These are phyloP conservation scores for Aquilaria sinensis DNA, from an alignment of 345 rosid species.

Conservation along the genomic window DNA sequence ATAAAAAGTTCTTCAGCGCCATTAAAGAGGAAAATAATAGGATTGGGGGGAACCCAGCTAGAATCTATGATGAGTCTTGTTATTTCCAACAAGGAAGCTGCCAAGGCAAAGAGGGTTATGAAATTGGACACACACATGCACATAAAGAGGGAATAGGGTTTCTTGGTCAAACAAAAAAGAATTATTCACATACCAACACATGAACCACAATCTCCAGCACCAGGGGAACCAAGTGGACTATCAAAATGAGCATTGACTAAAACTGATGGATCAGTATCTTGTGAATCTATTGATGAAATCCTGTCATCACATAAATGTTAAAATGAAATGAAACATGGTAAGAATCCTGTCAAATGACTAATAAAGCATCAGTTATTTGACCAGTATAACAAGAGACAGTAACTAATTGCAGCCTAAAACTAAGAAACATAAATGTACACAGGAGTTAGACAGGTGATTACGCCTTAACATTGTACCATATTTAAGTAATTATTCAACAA, in stretches of 20 bases:
- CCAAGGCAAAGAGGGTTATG: slow-evolving; percentile 22
- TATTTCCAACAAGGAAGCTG: slow-evolving; percentile 89
- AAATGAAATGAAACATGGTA: background rate
- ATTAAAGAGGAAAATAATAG: slow-evolving; percentile 85
- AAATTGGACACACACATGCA: slow-evolving; percentile 5
- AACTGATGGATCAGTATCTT: slow-evolving; percentile 67
- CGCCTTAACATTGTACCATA: slow-evolving; percentile 3
- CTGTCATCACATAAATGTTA: slow-evolving; percentile 34
- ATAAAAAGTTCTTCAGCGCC: slow-evolving; percentile 95
- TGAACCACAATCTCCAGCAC: slow-evolving; percentile 97
- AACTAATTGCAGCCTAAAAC: background rate
- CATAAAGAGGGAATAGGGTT: background rate
- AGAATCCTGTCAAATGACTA: slow-evolving; percentile 1
- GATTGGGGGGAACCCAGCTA: slow-evolving; percentile 79
- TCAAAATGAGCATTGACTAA: slow-evolving; percentile 95
- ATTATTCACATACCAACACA: slow-evolving; percentile 69
- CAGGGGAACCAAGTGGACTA: slow-evolving; percentile 86
- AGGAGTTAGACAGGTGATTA: too few species aligned
- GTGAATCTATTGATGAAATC: slow-evolving; percentile 63
- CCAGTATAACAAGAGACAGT: background rate
- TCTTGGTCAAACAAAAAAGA: slow-evolving; percentile 5
- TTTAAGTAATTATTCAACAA: background rate
- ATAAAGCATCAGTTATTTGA: background rate
- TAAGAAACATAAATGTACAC: background rate
- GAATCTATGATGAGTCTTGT: slow-evolving; percentile 81